These are phyloP conservation scores for Globisporangium canariense DNA, from an alignment of 352 stramenopile species.

Conservation along the genomic window DNA sequence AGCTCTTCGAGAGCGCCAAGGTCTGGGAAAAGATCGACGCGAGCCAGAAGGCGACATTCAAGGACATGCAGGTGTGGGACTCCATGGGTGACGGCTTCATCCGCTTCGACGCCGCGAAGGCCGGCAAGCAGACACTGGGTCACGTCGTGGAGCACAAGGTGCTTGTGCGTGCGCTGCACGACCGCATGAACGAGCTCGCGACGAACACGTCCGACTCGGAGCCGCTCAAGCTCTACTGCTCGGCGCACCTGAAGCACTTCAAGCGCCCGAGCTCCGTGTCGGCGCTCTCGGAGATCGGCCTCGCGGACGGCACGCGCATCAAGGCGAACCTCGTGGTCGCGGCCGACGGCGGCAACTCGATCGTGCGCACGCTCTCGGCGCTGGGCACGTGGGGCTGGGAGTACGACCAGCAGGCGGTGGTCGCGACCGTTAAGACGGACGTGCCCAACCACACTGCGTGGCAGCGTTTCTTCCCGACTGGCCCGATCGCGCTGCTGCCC, in stretches of 20 bases:
- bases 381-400: constrained; percentile 90
- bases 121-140: constrained; percentile 56
- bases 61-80: constrained; percentile 91
- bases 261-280: constrained; percentile 44
- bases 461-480: constrained; percentile 90
- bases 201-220: constrained; percentile 34
- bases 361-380: constrained; percentile 79
- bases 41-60: constrained; percentile 65
- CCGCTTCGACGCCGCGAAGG: constrained; percentile 78
- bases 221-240: constrained; percentile 70
- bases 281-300: constrained; percentile 51
- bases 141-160: constrained; percentile 88
- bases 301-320: constrained; percentile 71
- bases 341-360: constrained; percentile 88
- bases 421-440: constrained; percentile 89
- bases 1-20: constrained; percentile 64
- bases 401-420: constrained; percentile 90
- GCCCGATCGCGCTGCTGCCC: constrained; percentile 85
- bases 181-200: constrained; percentile 78
- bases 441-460: constrained; percentile 80
- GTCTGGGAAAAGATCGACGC: constrained; percentile 76
- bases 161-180: constrained; percentile 81
- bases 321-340: constrained; percentile 81
- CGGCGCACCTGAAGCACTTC: constrained; percentile 83
- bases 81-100: constrained; percentile 87